Evolutionary conservation across 176 grass and related monocot genomes (phyloP).

Genomic region (Aegilops umbellulata): DNA sequence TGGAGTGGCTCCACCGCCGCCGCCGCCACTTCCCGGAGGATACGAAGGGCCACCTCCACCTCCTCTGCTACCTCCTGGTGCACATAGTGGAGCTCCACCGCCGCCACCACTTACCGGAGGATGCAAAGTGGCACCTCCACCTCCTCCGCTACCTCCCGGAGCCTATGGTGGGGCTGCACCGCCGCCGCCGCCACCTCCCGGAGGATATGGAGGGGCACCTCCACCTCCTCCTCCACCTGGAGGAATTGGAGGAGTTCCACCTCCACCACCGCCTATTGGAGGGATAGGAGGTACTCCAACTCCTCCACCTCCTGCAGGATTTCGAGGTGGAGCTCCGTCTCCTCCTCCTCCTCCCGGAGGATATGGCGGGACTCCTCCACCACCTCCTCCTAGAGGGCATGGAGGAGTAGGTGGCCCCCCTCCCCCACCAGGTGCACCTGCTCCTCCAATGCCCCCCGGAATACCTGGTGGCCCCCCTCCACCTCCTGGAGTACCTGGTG

Average conservation of each 20-base stretch:
- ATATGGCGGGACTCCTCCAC: slow-evolving; percentile 34
- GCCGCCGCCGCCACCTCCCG: not conserved
- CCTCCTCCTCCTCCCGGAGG: slow-evolving; percentile 42
- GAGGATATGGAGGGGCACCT: slow-evolving; percentile 1
- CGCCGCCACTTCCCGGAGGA: not conserved
- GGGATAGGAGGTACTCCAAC: slow-evolving; percentile 25
- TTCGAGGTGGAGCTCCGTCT: slow-evolving; percentile 40
- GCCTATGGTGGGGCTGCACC: not conserved
- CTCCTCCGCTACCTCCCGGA: slow-evolving; percentile 11
- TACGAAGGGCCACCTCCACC: not conserved
- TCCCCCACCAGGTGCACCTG: slow-evolving; percentile 43
- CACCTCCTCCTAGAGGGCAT: slow-evolving; percentile 58
- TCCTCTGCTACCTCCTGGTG: not conserved
- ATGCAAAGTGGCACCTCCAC: not conserved
- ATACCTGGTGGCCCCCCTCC: slow-evolving; percentile 54
- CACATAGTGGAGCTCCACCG: not conserved
- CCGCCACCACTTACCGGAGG: not conserved
- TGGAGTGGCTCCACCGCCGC: not conserved
- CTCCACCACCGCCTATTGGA: slow-evolving; percentile 22
- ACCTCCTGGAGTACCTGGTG: slow-evolving; percentile 54
- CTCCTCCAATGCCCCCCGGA: slow-evolving; percentile 50
- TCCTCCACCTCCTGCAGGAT: slow-evolving; percentile 30
- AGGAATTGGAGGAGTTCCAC: slow-evolving; percentile 24
- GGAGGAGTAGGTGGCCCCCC: slow-evolving; percentile 19
- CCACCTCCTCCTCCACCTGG: slow-evolving; percentile 7